Conservation (phyloP, 2,329 filamentous ascomycete genomes). For the Ophiostoma montium region DNA sequence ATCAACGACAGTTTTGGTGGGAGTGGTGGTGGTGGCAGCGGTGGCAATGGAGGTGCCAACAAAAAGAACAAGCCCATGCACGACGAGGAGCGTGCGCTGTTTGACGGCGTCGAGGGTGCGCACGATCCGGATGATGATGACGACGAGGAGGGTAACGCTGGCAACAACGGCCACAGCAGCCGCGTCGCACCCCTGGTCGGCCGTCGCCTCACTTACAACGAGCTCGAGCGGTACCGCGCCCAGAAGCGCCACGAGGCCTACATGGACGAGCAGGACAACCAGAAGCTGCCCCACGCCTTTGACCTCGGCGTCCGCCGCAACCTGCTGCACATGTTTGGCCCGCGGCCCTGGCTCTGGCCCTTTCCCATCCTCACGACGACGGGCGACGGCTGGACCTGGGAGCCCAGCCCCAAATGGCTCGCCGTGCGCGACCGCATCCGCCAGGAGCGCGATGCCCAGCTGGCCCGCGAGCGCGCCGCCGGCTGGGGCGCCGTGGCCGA, state of each 20-base stretch:
- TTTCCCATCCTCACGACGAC: conserved; percentile 73
- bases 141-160: neutral
- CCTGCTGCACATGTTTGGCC: conserved; percentile 68
- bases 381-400: conserved; percentile 91
- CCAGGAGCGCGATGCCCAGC: conserved; percentile 43
- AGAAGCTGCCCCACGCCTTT: conserved; percentile 84
- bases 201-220: conserved; percentile 36
- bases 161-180: neutral
- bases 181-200: conserved; percentile 18
- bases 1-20: conserved; percentile 2
- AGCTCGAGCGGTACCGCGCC: conserved; percentile 40
- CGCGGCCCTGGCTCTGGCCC: conserved; percentile 56
- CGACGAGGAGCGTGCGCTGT: conserved; percentile 8
- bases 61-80: conserved; percentile 12
- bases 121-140: conserved; percentile 7
- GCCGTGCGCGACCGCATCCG: conserved; percentile 53
- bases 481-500: conserved; percentile 42
- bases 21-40: conserved; percentile 24
- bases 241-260: conserved; percentile 52
- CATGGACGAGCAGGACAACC: conserved; percentile 77
- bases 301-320: conserved; percentile 77
- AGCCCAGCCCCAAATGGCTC: conserved; percentile 66
- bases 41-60: conserved; percentile 35
- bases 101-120: conserved; percentile 6
- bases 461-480: conserved; percentile 47